Base-by-base conservation (phyloP, 139 green algal species). In the Chlorokybus atmophyticus region DNA sequence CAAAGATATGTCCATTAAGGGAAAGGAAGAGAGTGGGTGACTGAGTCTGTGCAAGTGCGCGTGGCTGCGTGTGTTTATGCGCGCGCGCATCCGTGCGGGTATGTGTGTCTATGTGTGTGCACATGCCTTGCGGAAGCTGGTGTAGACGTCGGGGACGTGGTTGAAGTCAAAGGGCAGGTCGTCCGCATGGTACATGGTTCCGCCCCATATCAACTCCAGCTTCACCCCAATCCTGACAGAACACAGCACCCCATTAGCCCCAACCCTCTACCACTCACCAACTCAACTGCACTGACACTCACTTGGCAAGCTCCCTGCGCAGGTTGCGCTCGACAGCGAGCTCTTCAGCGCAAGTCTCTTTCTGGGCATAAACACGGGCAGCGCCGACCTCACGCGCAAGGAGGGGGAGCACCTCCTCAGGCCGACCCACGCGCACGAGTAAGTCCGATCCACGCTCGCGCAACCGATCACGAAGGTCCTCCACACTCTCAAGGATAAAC, bases 151-250 rank as follows among this genome's bases (percentile, higher is more conserved):
- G 4, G 71, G 71, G 6, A 79, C 7, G 48, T 66, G 32, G 7
- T 23, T 10, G 28, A 77, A 17, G 49, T 38, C 52, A 54, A 88
- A 94, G 4, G 87, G 87, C n/a, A 97, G 55, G 67, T 98, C 90
- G 29, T 90, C 83, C 27, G 75, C 32, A 67, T 96, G 87, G 66
- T 87, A 94, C 64, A 97, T 52, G 0, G 85, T 93, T 19, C 53
- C 49, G 32, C 78, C 80, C 27, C 62, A 73, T 10, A 73, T 24
- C 23, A 62, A 30, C 19, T 68, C 48, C 23, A 61, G 44, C 8
- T 23, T 48, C 25, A 58, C 23, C 8, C 7, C 51, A 23, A 8
- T 17, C 14, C 51, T 49, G 29, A 29, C 7, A 10, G 51, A 10
- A 19, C 6, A 10, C 17, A n/a, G 10, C 14, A 41, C 50, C 14